A percentile compares a stretch with the other conserved stretches of the same genome.
phyloP scores from a whole-genome alignment of 345 rosid genomes.

The Salix dunnii region DNA sequence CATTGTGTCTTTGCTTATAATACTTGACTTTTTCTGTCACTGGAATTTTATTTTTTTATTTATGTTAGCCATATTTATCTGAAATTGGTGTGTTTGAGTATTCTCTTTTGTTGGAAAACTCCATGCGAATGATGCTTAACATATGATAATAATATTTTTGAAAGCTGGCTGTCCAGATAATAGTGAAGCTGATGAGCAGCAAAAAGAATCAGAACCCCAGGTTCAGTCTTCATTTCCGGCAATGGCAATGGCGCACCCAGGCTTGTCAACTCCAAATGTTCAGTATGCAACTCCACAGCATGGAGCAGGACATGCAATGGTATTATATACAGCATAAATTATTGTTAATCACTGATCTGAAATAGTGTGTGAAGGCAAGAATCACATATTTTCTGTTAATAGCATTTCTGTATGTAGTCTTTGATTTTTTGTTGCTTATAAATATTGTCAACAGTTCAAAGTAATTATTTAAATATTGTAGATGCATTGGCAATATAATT shows the following conservation, averaged over 20 bases:
- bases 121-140: neutral
- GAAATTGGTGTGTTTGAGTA: neutral
- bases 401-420: neutral
- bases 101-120: neutral
- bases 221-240: constrained; percentile 44
- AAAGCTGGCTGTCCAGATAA: constrained; percentile 42
- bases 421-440: neutral
- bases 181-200: constrained; percentile 63
- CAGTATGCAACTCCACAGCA: constrained; percentile 49
- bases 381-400: neutral
- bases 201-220: constrained; percentile 48
- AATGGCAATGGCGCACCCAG: constrained; percentile 44
- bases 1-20: neutral
- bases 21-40: neutral
- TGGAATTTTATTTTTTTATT: neutral
- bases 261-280: constrained; percentile 42
- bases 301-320: constrained; percentile 59
- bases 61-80: neutral
- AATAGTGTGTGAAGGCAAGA: neutral
- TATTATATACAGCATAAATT: constrained; percentile 27
- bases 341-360: neutral
- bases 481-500: neutral
- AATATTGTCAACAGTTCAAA: neutral
- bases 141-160: constrained; percentile 6
- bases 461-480: neutral